Conservation (phyloP, 345 rosid genomes). For the Acer negundo region DNA sequence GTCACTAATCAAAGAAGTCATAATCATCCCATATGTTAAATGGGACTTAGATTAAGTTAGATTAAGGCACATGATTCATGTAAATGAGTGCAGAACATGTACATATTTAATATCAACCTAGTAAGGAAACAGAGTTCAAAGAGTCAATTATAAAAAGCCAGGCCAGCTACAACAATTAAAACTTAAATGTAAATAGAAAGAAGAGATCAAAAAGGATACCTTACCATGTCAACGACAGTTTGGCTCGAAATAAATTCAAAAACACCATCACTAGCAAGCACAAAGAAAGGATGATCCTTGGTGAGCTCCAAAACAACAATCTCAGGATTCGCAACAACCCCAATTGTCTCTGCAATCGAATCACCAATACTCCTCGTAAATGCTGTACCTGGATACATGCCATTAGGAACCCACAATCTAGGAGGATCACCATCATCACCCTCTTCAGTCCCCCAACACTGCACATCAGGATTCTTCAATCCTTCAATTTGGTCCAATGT, state of each 20-base stretch:
- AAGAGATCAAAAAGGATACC: slow-evolving; percentile 31
- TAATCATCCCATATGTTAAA: background rate
- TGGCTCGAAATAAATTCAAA: slow-evolving; percentile 97
- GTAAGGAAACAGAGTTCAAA: background rate
- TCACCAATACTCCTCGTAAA: slow-evolving; percentile 97
- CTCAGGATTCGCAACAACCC: slow-evolving; percentile 97
- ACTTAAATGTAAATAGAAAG: background rate
- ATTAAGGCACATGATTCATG: background rate
- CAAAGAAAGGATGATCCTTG: slow-evolving; percentile 83
- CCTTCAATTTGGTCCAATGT: slow-evolving; percentile 99
- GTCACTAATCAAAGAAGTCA: background rate
- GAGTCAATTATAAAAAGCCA: background rate
- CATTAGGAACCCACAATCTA: slow-evolving; percentile 89
- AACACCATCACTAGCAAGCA: slow-evolving; percentile 98
- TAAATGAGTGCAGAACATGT: background rate
- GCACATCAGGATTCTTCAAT: slow-evolving; percentile 87
- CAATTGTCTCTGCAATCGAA: slow-evolving; percentile 89
- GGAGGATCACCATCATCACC: slow-evolving; percentile 99
- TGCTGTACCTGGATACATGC: slow-evolving; percentile 99
- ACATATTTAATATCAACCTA: background rate
- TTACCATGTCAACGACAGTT: slow-evolving; percentile 97
- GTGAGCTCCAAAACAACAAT: slow-evolving; percentile 84
- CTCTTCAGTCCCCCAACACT: slow-evolving; percentile 97
- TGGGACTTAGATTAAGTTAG: background rate
- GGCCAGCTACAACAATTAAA: slow-evolving; percentile 1